phyloP scores from a whole-genome alignment of 176 grass and related monocot species.

The Hordeum vulgare region MorexV3_pseudomolecules_assembly NC_058523.1:137556975-137557474 shows the following conservation, averaged over 20 bases:
- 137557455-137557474: conserved; percentile 27
- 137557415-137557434: not conserved
- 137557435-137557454: conserved; percentile 13
- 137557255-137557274: conserved; percentile 2
- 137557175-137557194: conserved; percentile 15
- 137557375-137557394: conserved; percentile 49
- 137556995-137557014: not conserved
- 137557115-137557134: conserved; percentile 40
- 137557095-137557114: conserved; percentile 47
- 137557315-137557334: not conserved
- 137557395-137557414: not conserved
- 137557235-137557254: conserved; percentile 55
- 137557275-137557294: conserved; percentile 22
- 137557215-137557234: conserved; percentile 37
- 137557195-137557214: conserved; percentile 22
- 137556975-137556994: conserved; percentile 10
- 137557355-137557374: not conserved
- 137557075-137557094: conserved; percentile 38
- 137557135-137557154: conserved; percentile 11
- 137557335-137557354: not conserved
- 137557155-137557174: conserved; percentile 18
- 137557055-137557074: not conserved
- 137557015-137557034: not conserved
- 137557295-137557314: conserved; percentile 11
- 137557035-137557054: not conserved